These are phyloP conservation scores for Castanea sativa DNA, from an alignment of 306 rosid genomes.

Conservation along the genomic window DNA sequence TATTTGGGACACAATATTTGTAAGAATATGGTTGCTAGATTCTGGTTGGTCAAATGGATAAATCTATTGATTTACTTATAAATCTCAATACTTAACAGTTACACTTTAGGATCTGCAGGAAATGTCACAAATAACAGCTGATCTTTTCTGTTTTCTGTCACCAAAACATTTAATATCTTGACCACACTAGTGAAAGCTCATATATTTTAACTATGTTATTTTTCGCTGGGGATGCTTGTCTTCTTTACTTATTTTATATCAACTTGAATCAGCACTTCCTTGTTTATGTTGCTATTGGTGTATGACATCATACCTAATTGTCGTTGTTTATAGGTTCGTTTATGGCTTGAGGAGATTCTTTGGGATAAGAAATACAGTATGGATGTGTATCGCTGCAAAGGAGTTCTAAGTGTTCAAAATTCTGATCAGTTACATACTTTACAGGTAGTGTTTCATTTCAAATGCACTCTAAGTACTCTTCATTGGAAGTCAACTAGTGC, in stretches of 20 bases:
- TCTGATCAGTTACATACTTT: conserved; percentile 77
- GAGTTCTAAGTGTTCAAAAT: conserved; percentile 58
- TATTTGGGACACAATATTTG: neutral
- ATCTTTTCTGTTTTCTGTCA: neutral
- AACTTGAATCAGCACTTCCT: neutral
- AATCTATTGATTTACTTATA: neutral
- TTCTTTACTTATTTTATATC: neutral
- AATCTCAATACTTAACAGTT: neutral
- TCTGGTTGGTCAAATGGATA: neutral
- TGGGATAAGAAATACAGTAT: conserved; percentile 94
- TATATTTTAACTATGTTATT: neutral
- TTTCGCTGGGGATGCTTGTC: neutral
- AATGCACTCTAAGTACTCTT: neutral
- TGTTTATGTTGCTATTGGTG: conserved; percentile 10
- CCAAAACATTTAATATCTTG: neutral
- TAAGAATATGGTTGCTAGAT: neutral
- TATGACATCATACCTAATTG: conserved; percentile 1
- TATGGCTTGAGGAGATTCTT: conserved; percentile 93
- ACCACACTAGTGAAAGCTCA: neutral
- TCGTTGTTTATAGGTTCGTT: conserved; percentile 45
- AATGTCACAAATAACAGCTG: neutral
- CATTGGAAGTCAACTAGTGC: conserved; percentile 3
- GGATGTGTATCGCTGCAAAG: conserved; percentile 95
- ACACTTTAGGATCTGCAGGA: neutral
- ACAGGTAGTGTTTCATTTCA: conserved; percentile 55